A percentile compares a stretch with the other conserved stretches of the same genome.
phyloP scores from a whole-genome alignment of 2,329 filamentous ascomycete species.

The Berkeleyomyces basicola region DNA sequence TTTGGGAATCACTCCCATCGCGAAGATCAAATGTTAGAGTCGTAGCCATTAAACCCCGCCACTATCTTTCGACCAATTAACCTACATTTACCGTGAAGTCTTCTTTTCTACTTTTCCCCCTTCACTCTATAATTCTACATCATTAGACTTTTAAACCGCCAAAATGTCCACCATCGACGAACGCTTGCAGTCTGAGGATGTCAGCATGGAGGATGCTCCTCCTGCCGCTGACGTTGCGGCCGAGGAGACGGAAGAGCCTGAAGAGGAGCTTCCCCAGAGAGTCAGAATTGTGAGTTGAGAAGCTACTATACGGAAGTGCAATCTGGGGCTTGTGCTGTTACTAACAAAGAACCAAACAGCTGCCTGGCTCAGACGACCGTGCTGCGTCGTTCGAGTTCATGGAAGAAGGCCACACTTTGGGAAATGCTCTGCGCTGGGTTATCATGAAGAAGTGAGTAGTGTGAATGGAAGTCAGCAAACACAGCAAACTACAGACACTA shows the following conservation, averaged over 20 bases:
- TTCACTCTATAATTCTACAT: not conserved
- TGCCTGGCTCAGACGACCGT: conserved; percentile 70
- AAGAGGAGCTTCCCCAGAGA: conserved; percentile 33
- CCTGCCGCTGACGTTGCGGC: conserved; percentile 20
- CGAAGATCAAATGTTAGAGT: not conserved
- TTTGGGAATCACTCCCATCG: not conserved
- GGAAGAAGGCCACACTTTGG: conserved; percentile 86
- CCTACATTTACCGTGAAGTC: not conserved
- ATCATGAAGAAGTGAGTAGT: conserved; percentile 89
- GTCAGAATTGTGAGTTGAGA: conserved; percentile 40
- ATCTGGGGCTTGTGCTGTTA: not conserved
- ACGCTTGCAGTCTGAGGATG: conserved; percentile 18
- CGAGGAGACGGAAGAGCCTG: conserved; percentile 24
- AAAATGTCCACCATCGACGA: conserved; percentile 9
- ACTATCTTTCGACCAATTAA: not conserved
- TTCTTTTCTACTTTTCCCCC: not conserved
- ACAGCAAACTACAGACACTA: not conserved
- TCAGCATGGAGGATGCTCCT: conserved; percentile 30
- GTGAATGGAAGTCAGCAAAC: not conserved
- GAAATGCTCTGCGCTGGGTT: conserved; percentile 83
- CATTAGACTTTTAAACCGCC: not conserved
- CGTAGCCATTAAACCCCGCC: not conserved
- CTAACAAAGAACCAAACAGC: conserved; percentile 31
- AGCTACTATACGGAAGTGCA: not conserved
- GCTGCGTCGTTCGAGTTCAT: conserved; percentile 92